phyloP scores from a whole-genome alignment of 1,284 basidiomycete species.

The Amylostereum chailletii region DNA sequence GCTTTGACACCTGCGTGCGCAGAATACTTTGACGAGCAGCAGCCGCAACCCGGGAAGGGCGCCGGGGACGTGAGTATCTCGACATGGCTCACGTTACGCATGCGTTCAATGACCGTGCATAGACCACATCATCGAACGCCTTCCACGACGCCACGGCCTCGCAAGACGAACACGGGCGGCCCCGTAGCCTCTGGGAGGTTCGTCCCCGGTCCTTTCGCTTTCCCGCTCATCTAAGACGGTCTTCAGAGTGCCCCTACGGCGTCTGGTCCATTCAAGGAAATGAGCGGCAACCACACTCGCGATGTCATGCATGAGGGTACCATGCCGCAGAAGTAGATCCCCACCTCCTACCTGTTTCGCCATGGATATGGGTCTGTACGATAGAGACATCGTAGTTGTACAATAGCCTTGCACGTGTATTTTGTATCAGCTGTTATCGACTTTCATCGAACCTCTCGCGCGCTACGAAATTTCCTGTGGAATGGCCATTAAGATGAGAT shows the following conservation, averaged over 20 bases:
- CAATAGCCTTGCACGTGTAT: not conserved
- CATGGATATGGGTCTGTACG: not conserved
- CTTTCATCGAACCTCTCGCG: not conserved
- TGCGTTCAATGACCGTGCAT: not conserved
- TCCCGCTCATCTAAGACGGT: not conserved
- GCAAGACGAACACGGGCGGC: constrained; percentile 3
- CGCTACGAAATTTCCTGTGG: not conserved
- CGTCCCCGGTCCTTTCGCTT: not conserved
- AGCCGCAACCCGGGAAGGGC: not conserved
- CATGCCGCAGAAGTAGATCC: no score
- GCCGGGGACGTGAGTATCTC: not conserved
- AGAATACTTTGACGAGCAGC: constrained; percentile 10
- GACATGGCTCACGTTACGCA: not conserved
- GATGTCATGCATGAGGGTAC: not conserved
- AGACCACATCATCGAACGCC: not conserved
- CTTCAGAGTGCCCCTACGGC: constrained; percentile 2
- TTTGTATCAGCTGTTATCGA: not conserved
- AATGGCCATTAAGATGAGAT: not conserved
- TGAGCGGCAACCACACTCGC: not conserved
- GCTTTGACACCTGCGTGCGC: not conserved
- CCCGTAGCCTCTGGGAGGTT: not conserved
- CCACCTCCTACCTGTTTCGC: not conserved
- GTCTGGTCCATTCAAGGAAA: constrained; percentile 6
- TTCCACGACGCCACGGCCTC: constrained; percentile 1
- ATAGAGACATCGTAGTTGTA: not conserved